Evolutionary conservation across 805 yeast species (phyloP).

Genomic region (Candida xiaguanensis): DNA sequence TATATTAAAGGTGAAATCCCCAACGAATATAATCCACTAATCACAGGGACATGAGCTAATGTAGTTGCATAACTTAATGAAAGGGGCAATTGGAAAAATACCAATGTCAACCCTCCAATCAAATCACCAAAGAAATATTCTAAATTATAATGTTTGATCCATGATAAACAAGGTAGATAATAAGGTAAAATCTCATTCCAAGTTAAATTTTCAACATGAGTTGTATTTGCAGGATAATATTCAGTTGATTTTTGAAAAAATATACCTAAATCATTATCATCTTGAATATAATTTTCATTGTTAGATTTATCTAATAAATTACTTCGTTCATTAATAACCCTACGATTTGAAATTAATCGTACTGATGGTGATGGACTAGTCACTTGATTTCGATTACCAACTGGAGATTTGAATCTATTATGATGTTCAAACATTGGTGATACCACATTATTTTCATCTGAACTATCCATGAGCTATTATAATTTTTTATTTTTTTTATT

Average conservation of each 20-base stretch:
- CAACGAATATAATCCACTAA: conserved; percentile 36
- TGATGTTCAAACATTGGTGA: neutral
- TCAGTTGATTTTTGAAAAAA: conserved; percentile 9
- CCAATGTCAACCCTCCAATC: conserved; percentile 81
- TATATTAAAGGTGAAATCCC: conserved; percentile 40
- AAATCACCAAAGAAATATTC: conserved; percentile 55
- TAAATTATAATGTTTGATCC: conserved; percentile 54
- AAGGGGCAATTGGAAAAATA: conserved; percentile 88
- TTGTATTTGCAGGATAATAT: conserved; percentile 21
- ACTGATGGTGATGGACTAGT: conserved; percentile 23
- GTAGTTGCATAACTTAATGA: conserved; percentile 46
- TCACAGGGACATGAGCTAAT: conserved; percentile 41
- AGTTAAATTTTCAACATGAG: conserved; percentile 17
- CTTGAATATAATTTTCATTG: conserved; percentile 3
- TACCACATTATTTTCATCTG: neutral
- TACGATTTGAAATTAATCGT: conserved; percentile 19
- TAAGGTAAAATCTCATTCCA: conserved; percentile 47
- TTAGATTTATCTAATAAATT: conserved; percentile 8
- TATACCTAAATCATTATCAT: conserved; percentile 9
- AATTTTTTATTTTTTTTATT: neutral
- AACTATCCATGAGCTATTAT: neutral
- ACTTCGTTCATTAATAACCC: conserved; percentile 16
- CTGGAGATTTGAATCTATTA: neutral
- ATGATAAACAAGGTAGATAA: conserved; percentile 63
- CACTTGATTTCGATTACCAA: conserved; percentile 4